Conservation (phyloP, 768 basidiomycete genomes). For the Agrocybe praecox region DNA sequence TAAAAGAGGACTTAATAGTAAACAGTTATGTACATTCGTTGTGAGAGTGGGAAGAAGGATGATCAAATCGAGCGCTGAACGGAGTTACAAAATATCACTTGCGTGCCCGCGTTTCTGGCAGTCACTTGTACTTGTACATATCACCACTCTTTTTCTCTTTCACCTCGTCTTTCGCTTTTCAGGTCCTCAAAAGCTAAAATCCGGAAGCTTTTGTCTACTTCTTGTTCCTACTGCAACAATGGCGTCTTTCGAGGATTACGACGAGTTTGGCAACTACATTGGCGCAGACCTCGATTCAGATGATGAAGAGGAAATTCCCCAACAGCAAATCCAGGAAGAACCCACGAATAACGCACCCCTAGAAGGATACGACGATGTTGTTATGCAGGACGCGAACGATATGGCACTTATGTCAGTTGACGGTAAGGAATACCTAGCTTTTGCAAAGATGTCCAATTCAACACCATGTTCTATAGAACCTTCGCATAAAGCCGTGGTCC, state of each 20-base stretch:
- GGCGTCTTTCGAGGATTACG: slow-evolving; percentile 79
- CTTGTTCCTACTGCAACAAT: slow-evolving; percentile 19
- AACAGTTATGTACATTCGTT: not conserved
- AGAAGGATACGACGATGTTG: slow-evolving; percentile 83
- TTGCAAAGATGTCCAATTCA: not conserved
- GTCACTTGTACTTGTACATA: not conserved
- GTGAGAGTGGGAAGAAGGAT: not conserved
- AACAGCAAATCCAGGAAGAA: slow-evolving; percentile 46
- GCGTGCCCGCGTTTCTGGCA: slow-evolving; percentile 6
- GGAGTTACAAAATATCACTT: slow-evolving; percentile 33
- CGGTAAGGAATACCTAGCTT: slow-evolving; percentile 24
- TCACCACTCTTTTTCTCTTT: not conserved
- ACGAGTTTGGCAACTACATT: slow-evolving; percentile 98
- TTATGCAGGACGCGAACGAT: slow-evolving; percentile 53
- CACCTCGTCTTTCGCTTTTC: not conserved
- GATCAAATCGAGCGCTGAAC: slow-evolving; percentile 18
- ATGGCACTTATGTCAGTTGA: slow-evolving; percentile 85
- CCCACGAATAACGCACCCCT: slow-evolving; percentile 51
- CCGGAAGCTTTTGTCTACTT: not conserved
- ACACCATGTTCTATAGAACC: slow-evolving; percentile 51
- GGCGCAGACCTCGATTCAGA: slow-evolving; percentile 94
- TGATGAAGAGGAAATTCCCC: slow-evolving; percentile 63
- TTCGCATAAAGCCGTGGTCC: slow-evolving; percentile 76
- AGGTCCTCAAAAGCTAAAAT: not conserved
- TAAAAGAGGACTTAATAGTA: slow-evolving; percentile 3